Conservation (phyloP, 179 eudicot genomes). For the Nepenthes alata region DNA sequence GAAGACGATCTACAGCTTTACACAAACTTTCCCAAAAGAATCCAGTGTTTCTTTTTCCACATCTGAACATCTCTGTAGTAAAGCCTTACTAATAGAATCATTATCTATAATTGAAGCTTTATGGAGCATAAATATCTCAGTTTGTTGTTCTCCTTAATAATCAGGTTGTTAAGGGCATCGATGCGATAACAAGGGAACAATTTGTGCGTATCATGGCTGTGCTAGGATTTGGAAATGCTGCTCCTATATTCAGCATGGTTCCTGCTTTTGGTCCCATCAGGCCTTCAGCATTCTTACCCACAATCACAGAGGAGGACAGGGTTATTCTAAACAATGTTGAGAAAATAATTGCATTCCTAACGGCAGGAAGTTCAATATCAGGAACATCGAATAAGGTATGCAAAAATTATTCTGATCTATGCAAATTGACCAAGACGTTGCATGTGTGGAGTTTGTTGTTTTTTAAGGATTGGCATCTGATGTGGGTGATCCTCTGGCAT, state of each 20-base stretch:
- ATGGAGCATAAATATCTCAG: not conserved
- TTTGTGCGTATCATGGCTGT: constrained; percentile 47
- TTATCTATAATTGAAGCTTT: not conserved
- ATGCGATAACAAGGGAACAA: constrained; percentile 89
- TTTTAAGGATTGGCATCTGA: not conserved
- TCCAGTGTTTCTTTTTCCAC: no score
- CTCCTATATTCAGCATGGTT: constrained; percentile 57
- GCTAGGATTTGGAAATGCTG: constrained; percentile 56
- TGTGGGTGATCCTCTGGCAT: no score
- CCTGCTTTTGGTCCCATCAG: constrained; percentile 65
- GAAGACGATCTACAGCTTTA: no score
- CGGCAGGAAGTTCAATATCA: constrained; percentile 54
- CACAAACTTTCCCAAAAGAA: no score
- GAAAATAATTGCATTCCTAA: constrained; percentile 60
- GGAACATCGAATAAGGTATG: constrained; percentile 53
- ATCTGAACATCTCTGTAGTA: no score
- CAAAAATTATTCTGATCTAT: not conserved
- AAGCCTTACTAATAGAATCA: not conserved
- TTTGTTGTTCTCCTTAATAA: constrained; percentile 4
- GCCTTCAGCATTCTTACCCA: constrained; percentile 60
- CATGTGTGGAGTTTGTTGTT: not conserved
- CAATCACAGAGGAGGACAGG: constrained; percentile 74
- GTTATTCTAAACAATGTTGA: constrained; percentile 82
- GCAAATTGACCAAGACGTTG: not conserved
- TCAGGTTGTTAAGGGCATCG: constrained; percentile 95